Percentiles rank a stretch among this genome's conserved stretches.
Conservation (phyloP, 495 filamentous ascomycete species). For the Pyrenula aspistea region DNA sequence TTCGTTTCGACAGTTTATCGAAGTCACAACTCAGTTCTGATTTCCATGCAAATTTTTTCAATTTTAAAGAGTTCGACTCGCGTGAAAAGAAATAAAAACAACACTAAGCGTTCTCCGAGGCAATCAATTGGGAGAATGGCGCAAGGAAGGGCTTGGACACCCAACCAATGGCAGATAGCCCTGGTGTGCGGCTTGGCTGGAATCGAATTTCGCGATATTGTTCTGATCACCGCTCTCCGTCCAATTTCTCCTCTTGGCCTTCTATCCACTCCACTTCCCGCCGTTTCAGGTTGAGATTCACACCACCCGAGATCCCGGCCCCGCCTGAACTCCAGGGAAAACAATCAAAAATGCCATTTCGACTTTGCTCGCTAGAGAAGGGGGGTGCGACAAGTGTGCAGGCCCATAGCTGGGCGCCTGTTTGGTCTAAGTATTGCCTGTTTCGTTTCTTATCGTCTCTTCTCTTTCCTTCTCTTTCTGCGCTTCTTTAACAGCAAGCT, state of each 20-base stretch:
- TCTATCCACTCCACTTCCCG: slow-evolving; percentile 25
- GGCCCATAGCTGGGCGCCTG: neutral
- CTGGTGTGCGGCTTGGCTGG: no score
- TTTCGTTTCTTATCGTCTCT: neutral
- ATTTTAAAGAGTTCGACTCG: no score
- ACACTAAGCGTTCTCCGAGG: no score
- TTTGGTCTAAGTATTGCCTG: neutral
- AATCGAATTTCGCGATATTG: neutral
- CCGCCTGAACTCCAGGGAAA: neutral
- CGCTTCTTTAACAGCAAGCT: neutral
- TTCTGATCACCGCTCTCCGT: neutral
- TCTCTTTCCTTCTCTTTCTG: neutral
- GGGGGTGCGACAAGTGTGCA: no score
- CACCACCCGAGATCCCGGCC: neutral
- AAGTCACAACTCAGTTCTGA: no score
- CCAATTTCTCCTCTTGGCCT: slow-evolving; percentile 42
- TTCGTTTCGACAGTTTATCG: no score
- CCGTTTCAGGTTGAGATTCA: neutral
- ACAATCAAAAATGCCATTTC: neutral
- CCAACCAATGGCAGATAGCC: no score
- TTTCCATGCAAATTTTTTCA: no score
- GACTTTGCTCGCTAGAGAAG: neutral
- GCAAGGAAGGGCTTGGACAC: neutral
- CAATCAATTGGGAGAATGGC: neutral
- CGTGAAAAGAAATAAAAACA: no score